A percentile compares a stretch with the other conserved stretches of the same genome.
phyloP scores from a whole-genome alignment of 148 eudicot genomes.

The Tetragonia tetragonoides region DNA sequence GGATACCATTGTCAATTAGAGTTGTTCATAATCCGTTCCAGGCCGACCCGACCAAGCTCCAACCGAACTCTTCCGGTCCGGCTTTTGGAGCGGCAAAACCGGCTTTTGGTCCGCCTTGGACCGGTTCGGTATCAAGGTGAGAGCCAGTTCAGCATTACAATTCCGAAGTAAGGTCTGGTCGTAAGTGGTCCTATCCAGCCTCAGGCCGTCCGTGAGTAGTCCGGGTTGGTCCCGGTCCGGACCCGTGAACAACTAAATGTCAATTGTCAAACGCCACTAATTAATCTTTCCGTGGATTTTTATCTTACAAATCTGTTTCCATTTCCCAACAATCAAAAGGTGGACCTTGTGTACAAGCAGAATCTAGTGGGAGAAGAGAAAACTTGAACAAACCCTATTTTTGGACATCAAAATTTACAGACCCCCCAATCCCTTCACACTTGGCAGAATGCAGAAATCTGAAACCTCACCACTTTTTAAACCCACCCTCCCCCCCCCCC shows the following conservation, averaged over 20 bases:
- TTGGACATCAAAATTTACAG: conserved; percentile 34
- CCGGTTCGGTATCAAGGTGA: too few relatives aligned
- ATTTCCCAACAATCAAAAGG: conserved; percentile 5
- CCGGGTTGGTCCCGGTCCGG: too few relatives aligned
- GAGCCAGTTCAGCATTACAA: too few relatives aligned
- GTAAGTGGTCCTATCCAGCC: too few relatives aligned
- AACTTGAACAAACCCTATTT: conserved; percentile 15
- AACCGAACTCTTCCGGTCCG: too few relatives aligned
- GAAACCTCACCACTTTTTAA: not conserved
- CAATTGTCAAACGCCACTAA: not conserved
- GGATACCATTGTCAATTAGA: too few relatives aligned
- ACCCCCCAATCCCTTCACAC: conserved; percentile 17
- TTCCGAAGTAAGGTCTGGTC: too few relatives aligned
- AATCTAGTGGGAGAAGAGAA: not conserved
- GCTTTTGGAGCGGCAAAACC: too few relatives aligned
- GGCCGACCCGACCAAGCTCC: too few relatives aligned
- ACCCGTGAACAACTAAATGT: not conserved
- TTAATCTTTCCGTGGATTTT: not conserved
- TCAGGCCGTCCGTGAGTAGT: too few relatives aligned
- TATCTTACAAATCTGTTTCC: conserved; percentile 15
- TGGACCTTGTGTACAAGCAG: conserved; percentile 28
- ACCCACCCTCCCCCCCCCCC: not conserved
- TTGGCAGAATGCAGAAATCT: conserved; percentile 1
- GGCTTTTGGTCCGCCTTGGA: too few relatives aligned
- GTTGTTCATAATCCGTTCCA: too few relatives aligned